These are phyloP conservation scores for Phtheirospermum japonicum DNA, from an alignment of 257 asterid species.

Conservation along the genomic window DNA sequence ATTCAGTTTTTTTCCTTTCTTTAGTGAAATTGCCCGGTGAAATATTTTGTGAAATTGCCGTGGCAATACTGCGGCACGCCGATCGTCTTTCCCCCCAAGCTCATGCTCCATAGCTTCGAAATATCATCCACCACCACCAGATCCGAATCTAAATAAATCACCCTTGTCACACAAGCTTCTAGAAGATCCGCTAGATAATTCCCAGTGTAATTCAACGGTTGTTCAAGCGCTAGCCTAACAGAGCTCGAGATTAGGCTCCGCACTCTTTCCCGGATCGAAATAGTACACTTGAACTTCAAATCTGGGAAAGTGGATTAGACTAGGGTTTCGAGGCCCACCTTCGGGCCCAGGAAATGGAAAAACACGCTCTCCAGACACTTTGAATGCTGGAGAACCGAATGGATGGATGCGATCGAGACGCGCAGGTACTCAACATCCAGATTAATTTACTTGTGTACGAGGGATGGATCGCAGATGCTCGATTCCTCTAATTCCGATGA, in stretches of 20 bases:
- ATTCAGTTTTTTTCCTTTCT: too few species aligned
- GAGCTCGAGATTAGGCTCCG: slow-evolving; percentile 49
- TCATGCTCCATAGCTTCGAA: slow-evolving; percentile 48
- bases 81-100: slow-evolving; percentile 38
- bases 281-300: slow-evolving; percentile 47
- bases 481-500: not conserved
- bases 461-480: slow-evolving; percentile 42
- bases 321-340: slow-evolving; percentile 37
- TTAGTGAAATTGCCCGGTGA: slow-evolving; percentile 51
- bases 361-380: slow-evolving; percentile 58
- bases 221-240: slow-evolving; percentile 57
- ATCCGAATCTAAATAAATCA: slow-evolving; percentile 69
- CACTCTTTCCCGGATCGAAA: slow-evolving; percentile 57
- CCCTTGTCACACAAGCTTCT: slow-evolving; percentile 49
- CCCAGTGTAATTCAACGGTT: slow-evolving; percentile 70
- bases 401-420: slow-evolving; percentile 64
- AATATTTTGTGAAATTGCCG: slow-evolving; percentile 64
- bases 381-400: slow-evolving; percentile 56
- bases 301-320: slow-evolving; percentile 48
- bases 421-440: slow-evolving; percentile 58
- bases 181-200: slow-evolving; percentile 54
- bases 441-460: slow-evolving; percentile 63
- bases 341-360: slow-evolving; percentile 58
- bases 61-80: slow-evolving; percentile 76
- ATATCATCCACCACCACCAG: slow-evolving; percentile 61